Base-by-base conservation (phyloP, 306 rosid genomes). In the Vigna mungo region DNA sequence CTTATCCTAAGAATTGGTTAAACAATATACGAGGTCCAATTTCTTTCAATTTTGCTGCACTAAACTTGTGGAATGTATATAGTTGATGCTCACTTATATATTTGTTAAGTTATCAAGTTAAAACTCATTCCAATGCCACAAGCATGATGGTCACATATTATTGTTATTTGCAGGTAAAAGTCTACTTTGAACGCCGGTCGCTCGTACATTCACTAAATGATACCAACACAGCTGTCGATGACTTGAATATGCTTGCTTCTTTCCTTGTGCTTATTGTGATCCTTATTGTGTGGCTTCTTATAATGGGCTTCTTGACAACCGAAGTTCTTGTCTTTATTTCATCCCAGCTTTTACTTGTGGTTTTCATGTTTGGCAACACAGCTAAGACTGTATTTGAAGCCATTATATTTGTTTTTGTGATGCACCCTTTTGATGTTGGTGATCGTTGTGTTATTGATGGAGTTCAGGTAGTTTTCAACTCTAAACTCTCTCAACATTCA, bases 371-470 rank as follows among this genome's bases (percentile, higher is more conserved):
- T 76, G 92, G 93, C 9, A 92, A 89, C 78, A 75, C 91, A 68
- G 96, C 88, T 11, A 92, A 85, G 86, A 90, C 93, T 4, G 77
- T 86, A 30, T 95, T 95, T 80, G 98, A 95, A 86, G 91, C 93
- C 51, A 92, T 95, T 86, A 82, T 95, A 30, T 95, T 95, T 44
- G 91, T 95, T 51, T 95, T 92, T 41, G 96, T 90, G 79, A 90
- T 88, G 97, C 97, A 92, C 73, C 97, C 97, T 0, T 92, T 82
- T 34, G 98, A 95, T 51, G 93, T 95, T 13, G 97, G 98, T 15
- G 97, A 95, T 69, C 97, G 90, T 25, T 90, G 97, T 52, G 97
- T 95, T 55, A 82, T 95, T 18, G 98, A 92, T 56, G 97, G 96
- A 43, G 88, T 88, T 25, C 97, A 95, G 96, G 97, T 92, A 92